These are phyloP conservation scores for Meripilus lineatus DNA, from an alignment of 1,284 basidiomycete genomes.

Conservation along the genomic window DNA sequence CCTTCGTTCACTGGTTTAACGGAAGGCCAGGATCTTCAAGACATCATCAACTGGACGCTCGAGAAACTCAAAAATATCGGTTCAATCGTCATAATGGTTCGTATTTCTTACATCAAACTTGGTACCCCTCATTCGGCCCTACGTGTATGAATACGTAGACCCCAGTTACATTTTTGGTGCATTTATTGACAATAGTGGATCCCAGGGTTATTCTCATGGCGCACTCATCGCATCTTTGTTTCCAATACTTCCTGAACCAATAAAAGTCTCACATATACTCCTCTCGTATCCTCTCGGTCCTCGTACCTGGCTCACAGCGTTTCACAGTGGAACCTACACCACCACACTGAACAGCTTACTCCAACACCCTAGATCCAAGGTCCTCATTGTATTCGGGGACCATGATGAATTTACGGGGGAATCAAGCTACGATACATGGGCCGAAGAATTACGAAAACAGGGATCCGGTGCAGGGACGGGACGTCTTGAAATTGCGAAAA, in stretches of 20 bases:
- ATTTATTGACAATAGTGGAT: neutral
- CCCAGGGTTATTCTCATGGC: slow-evolving; percentile 78
- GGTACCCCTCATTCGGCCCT: neutral
- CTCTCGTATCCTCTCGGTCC: slow-evolving; percentile 76
- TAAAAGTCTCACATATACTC: slow-evolving; percentile 61
- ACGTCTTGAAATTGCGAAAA: slow-evolving; percentile 23
- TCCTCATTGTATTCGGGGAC: slow-evolving; percentile 68
- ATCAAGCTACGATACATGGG: slow-evolving; percentile 54
- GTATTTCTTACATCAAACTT: slow-evolving; percentile 15
- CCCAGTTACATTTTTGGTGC: neutral
- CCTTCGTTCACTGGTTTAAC: slow-evolving; percentile 62
- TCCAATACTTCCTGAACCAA: slow-evolving; percentile 39
- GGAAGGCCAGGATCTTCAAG: slow-evolving; percentile 64
- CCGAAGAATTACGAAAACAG: slow-evolving; percentile 29
- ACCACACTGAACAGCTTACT: slow-evolving; percentile 45
- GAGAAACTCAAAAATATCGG: slow-evolving; percentile 37
- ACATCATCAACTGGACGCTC: slow-evolving; percentile 55
- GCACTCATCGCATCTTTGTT: slow-evolving; percentile 65
- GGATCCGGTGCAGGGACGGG: slow-evolving; percentile 16
- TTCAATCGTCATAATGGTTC: slow-evolving; percentile 50
- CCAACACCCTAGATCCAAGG: slow-evolving; percentile 35
- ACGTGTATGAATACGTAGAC: slow-evolving; percentile 3
- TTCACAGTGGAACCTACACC: slow-evolving; percentile 51
- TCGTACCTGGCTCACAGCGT: slow-evolving; percentile 63
- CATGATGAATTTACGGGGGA: slow-evolving; percentile 66